Conservation (phyloP, 495 filamentous ascomycete species). For the Podospora sp. region DNA sequence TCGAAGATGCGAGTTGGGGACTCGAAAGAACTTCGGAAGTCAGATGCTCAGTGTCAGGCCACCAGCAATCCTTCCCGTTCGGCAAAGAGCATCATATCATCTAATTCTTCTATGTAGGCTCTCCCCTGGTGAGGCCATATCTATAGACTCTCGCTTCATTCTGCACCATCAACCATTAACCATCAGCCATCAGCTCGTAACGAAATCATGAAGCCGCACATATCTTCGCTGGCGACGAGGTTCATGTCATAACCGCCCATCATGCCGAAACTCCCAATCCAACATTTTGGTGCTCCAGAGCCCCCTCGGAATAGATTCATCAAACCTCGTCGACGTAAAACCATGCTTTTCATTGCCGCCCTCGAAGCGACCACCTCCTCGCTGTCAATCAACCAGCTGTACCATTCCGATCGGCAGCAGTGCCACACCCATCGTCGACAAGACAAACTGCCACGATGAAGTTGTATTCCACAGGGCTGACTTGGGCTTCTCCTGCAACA, state of each 20-base stretch:
- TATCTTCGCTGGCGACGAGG: no score
- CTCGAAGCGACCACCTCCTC: not conserved
- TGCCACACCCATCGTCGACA: constrained; percentile 18
- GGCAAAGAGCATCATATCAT: no score
- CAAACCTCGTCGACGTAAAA: not conserved
- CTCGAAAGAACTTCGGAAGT: no score
- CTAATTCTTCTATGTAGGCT: no score
- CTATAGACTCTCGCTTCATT: no score
- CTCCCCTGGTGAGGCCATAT: no score
- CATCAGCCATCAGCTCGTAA: no score
- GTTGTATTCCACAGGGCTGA: constrained; percentile 13
- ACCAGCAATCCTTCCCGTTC: no score
- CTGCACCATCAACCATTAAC: no score
- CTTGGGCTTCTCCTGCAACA: not conserved
- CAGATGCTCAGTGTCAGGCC: no score
- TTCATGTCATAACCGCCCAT: not conserved
- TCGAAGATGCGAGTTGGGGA: no score
- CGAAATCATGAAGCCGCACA: no score
- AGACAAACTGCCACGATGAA: constrained; percentile 24
- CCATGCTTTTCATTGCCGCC: not conserved
- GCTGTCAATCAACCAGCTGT: constrained; percentile 2
- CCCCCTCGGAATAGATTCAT: not conserved
- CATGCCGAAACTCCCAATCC: not conserved
- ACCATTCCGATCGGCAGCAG: constrained; percentile 13
- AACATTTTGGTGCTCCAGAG: not conserved